Base-by-base conservation (phyloP, 768 basidiomycete genomes). In the Lactarius trivialis region DNA sequence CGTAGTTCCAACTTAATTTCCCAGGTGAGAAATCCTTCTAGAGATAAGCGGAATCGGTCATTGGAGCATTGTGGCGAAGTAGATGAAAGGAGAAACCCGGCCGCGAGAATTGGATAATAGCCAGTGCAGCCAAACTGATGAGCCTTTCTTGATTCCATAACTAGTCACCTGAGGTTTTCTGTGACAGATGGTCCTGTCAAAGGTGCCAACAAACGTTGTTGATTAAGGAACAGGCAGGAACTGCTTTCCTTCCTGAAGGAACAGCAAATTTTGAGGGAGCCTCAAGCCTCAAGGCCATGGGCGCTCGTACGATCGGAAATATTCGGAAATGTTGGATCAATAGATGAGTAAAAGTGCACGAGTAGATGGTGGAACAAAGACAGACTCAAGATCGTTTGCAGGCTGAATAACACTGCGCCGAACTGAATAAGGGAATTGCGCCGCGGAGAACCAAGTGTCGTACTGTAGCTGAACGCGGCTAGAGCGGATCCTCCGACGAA, bases 151-250 rank as follows among this genome's bases (percentile, higher is more conserved):
- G 39, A 54, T 37, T 24, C 56, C 48, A 15, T 43, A 14, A 58
- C 51, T 48, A 7, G 45, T 32, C 56, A 34, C 39, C 26, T 8
- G 33, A 52, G 19, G 33, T 39, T 54, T 54, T 30, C 48, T 24
- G 39, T 64, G 63, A 60, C 63, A 64, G 58, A 60, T 55, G 54
- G 53, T 36, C 48, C 63, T 64, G 58, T 64, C 63, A 64, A 53
- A 56, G 26, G 52, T 30, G n/a, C 36, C 54, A 17, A 59, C 55
- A 43, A 58, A 49, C 58, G 48, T 21, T 55, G 24, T 64, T 60
- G 52, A 64, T 64, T 64, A 55, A 64, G 63, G 63, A 37, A 17
- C 63, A n/a, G 34, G 36, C 32, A 63, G 62, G 57, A 49, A 9
- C 58, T 55, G 30, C 51, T 50, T 55, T 55, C 33, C n/a, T 60